These are phyloP conservation scores for Hericium rajendrae DNA, from an alignment of 768 basidiomycete genomes.

Conservation along the genomic window DNA sequence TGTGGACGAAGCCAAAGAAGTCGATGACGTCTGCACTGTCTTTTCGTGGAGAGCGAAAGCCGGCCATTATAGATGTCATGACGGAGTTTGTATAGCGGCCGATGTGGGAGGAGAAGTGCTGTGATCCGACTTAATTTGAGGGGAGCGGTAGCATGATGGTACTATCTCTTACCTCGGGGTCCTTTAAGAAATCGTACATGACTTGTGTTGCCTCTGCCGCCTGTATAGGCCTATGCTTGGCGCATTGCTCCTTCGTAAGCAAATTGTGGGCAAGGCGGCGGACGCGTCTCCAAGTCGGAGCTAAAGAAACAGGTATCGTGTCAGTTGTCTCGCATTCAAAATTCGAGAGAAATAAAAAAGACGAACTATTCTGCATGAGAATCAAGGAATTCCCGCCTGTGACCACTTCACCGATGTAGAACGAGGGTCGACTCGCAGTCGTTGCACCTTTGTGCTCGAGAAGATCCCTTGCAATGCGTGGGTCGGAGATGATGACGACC, in stretches of 20 bases:
- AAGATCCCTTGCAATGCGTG: not conserved
- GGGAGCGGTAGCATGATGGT: not conserved
- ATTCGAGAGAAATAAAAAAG: not conserved
- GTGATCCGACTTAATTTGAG: not conserved
- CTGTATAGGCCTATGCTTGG: constrained; percentile 5
- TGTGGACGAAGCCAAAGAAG: not conserved
- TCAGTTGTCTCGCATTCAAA: no score
- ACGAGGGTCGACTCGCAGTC: not conserved
- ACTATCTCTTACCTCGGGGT: constrained; percentile 15
- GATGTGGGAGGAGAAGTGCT: not conserved
- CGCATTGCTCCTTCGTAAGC: not conserved
- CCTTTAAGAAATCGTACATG: constrained; percentile 19
- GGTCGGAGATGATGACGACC: not conserved
- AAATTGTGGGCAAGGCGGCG: not conserved
- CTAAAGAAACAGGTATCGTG: not conserved
- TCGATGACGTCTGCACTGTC: not conserved
- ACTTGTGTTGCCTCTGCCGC: constrained; percentile 21
- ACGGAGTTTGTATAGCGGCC: not conserved
- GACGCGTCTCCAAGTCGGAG: not conserved
- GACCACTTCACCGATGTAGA: not conserved
- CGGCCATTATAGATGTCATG: not conserved
- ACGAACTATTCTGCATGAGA: not conserved
- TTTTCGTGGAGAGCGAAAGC: not conserved
- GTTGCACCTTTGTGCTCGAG: not conserved
- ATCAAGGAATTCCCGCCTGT: not conserved